Evolutionary conservation across 1,284 basidiomycete species (phyloP).

Genomic region (Meira nashicola): DNA sequence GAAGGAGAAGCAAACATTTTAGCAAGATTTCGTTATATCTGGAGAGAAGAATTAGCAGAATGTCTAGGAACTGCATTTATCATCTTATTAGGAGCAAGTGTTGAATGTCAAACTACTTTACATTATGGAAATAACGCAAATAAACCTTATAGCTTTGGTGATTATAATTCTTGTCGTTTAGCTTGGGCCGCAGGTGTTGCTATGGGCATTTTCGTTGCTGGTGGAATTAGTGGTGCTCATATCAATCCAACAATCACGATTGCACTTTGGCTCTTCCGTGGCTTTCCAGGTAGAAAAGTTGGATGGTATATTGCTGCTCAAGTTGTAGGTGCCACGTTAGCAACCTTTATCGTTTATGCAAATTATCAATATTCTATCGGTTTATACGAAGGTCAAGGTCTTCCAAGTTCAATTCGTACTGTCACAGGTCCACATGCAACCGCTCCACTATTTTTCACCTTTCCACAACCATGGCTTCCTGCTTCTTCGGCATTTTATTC

Average conservation of each 20-base stretch:
- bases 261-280: conserved; percentile 64
- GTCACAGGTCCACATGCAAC: conserved; percentile 58
- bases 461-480: conserved; percentile 53
- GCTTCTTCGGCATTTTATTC: conserved; percentile 22
- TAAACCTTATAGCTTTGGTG: conserved; percentile 23
- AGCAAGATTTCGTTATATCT: conserved; percentile 25
- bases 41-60: conserved; percentile 32
- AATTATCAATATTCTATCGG: conserved; percentile 73
- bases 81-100: conserved; percentile 42
- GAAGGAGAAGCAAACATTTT: conserved; percentile 22
- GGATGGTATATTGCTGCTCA: conserved; percentile 69
- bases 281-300: conserved; percentile 74
- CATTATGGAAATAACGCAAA: conserved; percentile 21
- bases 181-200: conserved; percentile 46
- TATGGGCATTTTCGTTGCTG: conserved; percentile 32
- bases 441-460: conserved; percentile 67
- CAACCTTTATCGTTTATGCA: conserved; percentile 66
- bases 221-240: conserved; percentile 39
- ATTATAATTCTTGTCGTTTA: conserved; percentile 25
- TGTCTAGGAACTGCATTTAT: conserved; percentile 8
- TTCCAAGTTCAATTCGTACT: conserved; percentile 59
- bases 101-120: conserved; percentile 43
- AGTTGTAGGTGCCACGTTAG: conserved; percentile 66
- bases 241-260: conserved; percentile 57
- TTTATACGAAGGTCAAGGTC: conserved; percentile 63